phyloP scores from a whole-genome alignment of 176 grass and related monocot genomes.

The Musa acuminata region DNA sequence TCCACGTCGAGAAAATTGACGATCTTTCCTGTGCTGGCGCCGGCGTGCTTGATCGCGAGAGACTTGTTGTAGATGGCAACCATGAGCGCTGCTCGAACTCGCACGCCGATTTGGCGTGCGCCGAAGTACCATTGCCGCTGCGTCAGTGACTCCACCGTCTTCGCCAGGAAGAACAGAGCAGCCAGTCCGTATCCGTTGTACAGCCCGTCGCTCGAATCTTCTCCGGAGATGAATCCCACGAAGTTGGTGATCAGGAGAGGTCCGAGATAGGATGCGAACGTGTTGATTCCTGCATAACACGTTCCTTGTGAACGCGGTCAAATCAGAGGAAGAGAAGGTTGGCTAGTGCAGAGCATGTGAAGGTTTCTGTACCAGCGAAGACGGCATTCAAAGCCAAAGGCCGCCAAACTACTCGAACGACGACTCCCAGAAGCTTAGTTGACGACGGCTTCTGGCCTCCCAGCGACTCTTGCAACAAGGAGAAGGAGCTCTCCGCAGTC shows the following conservation, averaged over 20 bases:
- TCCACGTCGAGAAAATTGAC: slow-evolving; percentile 80
- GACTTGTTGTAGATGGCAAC: slow-evolving; percentile 61
- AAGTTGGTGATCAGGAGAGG: slow-evolving; percentile 77
- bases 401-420: slow-evolving; percentile 49
- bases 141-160: slow-evolving; percentile 76
- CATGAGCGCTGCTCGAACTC: slow-evolving; percentile 61
- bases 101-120: slow-evolving; percentile 56
- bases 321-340: neutral
- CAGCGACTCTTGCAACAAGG: slow-evolving; percentile 50
- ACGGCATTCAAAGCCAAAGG: slow-evolving; percentile 61
- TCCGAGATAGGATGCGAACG: slow-evolving; percentile 54
- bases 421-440: slow-evolving; percentile 31
- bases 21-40: slow-evolving; percentile 39
- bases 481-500: slow-evolving; percentile 39
- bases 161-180: slow-evolving; percentile 60
- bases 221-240: slow-evolving; percentile 58
- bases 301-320: neutral
- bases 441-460: slow-evolving; percentile 42
- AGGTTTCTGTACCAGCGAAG: slow-evolving; percentile 47
- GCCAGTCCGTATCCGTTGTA: slow-evolving; percentile 45
- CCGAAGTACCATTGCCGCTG: slow-evolving; percentile 91
- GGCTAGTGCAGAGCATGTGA: neutral
- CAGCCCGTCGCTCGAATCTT: slow-evolving; percentile 22
- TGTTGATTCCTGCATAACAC: slow-evolving; percentile 54
- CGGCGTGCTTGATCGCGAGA: slow-evolving; percentile 51